Evolutionary conservation across 1,284 basidiomycete genomes (phyloP).

Genomic region (Agaricales sp.): DNA sequence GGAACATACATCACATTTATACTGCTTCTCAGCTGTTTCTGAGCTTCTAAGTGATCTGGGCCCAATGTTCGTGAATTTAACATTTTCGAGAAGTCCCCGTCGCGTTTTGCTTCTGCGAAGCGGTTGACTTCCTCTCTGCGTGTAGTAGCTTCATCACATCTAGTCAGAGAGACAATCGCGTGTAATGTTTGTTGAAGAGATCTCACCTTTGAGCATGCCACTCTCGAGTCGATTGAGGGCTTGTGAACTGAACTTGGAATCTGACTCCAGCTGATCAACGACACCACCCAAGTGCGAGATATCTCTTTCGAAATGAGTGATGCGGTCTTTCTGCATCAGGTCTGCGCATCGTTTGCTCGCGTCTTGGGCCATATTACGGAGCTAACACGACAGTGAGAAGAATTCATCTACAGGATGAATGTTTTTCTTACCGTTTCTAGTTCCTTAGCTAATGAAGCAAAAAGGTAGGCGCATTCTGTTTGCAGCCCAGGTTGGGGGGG

Average conservation of each 20-base stretch:
- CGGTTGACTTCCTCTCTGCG: constrained; percentile 66
- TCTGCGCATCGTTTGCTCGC: constrained; percentile 16
- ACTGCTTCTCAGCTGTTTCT: constrained; percentile 60
- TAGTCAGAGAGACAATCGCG: not conserved
- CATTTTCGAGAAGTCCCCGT: constrained; percentile 74
- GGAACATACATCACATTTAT: constrained; percentile 40
- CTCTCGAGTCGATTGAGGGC: constrained; percentile 46
- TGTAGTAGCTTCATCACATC: constrained; percentile 42
- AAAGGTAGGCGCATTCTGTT: constrained; percentile 40
- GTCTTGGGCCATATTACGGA: constrained; percentile 27
- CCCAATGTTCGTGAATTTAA: constrained; percentile 73
- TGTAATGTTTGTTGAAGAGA: constrained; percentile 1
- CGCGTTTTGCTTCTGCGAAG: constrained; percentile 65
- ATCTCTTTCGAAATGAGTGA: not conserved
- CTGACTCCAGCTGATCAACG: constrained; percentile 36
- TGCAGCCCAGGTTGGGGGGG: constrained; percentile 27
- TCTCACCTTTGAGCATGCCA: constrained; percentile 55
- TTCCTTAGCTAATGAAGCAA: constrained; percentile 33
- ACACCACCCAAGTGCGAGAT: constrained; percentile 34
- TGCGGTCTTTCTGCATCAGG: not conserved
- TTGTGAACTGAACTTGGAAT: constrained; percentile 29
- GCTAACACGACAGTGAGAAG: constrained; percentile 20
- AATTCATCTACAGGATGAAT: constrained; percentile 5
- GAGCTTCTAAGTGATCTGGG: constrained; percentile 81
- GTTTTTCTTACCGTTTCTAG: constrained; percentile 38